Percentiles rank a stretch among this genome's conserved stretches.
phyloP scores from a whole-genome alignment of 1,284 basidiomycete species.

The Pseudozyma tsukubaensis region DNA sequence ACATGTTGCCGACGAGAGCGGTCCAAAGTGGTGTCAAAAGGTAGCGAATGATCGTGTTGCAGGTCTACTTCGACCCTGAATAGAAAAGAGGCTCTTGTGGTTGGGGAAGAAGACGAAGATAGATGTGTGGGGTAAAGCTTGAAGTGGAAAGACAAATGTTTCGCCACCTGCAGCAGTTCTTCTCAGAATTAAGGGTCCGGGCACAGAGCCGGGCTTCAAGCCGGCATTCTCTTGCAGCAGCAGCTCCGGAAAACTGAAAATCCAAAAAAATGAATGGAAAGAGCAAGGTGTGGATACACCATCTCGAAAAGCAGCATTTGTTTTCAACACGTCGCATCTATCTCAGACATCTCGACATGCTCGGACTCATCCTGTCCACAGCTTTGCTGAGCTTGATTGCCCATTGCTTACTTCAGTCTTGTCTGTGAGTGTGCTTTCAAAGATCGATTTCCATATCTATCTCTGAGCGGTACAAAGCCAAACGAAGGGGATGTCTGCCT shows the following conservation, averaged over 20 bases:
- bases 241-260: not conserved
- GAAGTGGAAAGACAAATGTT: not conserved
- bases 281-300: not conserved
- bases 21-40: not conserved
- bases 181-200: slow-evolving; percentile 3
- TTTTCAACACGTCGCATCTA: not conserved
- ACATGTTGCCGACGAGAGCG: slow-evolving; percentile 7
- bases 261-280: too few relatives aligned
- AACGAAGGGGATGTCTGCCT: not conserved
- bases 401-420: too few relatives aligned
- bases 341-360: not conserved
- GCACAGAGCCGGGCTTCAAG: not conserved
- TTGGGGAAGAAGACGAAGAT: not conserved
- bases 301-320: not conserved
- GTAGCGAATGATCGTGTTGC: not conserved
- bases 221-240: slow-evolving; percentile 12
- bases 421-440: too few relatives aligned
- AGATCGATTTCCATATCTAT: too few relatives aligned
- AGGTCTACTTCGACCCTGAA: not conserved
- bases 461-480: too few relatives aligned
- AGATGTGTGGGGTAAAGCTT: not conserved
- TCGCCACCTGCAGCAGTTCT: slow-evolving; percentile 3
- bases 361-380: not conserved
- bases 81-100: not conserved
- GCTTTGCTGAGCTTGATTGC: too few relatives aligned